These are phyloP conservation scores for Sporothrix phasma DNA, from an alignment of 2,329 filamentous ascomycete genomes.

Conservation along the genomic window DNA sequence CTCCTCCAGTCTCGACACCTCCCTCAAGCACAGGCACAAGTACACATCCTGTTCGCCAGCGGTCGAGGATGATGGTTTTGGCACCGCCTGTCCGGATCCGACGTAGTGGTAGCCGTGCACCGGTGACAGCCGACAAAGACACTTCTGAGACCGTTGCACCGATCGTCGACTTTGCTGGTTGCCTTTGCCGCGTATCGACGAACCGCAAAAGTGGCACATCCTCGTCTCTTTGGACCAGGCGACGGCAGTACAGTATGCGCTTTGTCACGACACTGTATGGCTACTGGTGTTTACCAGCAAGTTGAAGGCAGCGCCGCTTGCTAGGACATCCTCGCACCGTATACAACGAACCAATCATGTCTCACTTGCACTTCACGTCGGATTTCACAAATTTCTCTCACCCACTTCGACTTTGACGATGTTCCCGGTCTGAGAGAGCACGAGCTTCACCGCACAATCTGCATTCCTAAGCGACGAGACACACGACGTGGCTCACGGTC, in stretches of 20 bases:
- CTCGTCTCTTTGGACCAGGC: background rate
- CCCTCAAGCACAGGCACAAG: background rate
- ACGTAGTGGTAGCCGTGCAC: background rate
- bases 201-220: background rate
- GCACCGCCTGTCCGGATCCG: slow-evolving; percentile 4
- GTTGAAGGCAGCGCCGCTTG: background rate
- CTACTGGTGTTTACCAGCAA: too few species aligned
- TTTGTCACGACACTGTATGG: background rate
- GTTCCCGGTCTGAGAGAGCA: background rate
- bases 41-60: background rate
- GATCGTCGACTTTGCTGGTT: background rate
- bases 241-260: slow-evolving; percentile 1
- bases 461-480: background rate
- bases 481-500: background rate
- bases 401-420: background rate
- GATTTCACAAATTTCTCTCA: slow-evolving; percentile 1
- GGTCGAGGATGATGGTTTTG: background rate
- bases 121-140: background rate
- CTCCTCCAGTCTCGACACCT: background rate
- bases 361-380: background rate
- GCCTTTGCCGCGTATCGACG: background rate
- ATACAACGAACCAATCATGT: slow-evolving; percentile 9
- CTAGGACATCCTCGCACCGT: slow-evolving; percentile 8
- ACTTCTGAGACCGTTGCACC: slow-evolving; percentile 3
- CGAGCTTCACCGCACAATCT: background rate